Evolutionary conservation across 2,329 filamentous ascomycete species (phyloP).

Genomic region (Claviceps sp.): DNA sequence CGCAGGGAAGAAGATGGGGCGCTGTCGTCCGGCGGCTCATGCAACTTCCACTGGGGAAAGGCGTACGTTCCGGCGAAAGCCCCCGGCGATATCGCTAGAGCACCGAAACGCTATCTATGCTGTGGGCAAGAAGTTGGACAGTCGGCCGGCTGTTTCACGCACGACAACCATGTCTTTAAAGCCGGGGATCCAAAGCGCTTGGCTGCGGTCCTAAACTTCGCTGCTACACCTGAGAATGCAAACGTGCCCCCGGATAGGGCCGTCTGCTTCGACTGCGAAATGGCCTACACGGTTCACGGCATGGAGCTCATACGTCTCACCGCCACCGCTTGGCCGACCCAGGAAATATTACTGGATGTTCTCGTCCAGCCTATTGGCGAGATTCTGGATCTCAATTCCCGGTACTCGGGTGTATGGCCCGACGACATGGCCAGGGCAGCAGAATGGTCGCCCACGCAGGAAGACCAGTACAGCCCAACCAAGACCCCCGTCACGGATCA

Average conservation of each 20-base stretch:
- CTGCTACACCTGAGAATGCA: conserved; percentile 57
- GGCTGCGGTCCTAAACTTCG: conserved; percentile 67
- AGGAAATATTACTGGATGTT: conserved; percentile 64
- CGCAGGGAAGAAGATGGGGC: conserved; percentile 64
- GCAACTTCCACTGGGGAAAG: conserved; percentile 70
- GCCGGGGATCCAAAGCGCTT: conserved; percentile 62
- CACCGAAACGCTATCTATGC: conserved; percentile 58
- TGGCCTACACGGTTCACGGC: conserved; percentile 85
- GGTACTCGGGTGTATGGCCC: conserved; percentile 75
- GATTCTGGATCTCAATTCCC: conserved; percentile 79
- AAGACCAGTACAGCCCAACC: conserved; percentile 1
- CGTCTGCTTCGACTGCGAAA: conserved; percentile 89
- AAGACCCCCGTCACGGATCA: no score
- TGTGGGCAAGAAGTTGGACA: conserved; percentile 65
- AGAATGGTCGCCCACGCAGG: conserved; percentile 28
- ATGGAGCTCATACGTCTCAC: conserved; percentile 85
- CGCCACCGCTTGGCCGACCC: conserved; percentile 73
- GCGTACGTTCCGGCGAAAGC: conserved; percentile 44
- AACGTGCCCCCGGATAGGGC: conserved; percentile 40
- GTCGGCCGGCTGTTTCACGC: conserved; percentile 58
- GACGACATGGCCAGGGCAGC: conserved; percentile 61
- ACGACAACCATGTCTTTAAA: conserved; percentile 76
- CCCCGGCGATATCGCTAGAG: conserved; percentile 41
- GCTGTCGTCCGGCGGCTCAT: conserved; percentile 63
- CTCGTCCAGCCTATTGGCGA: conserved; percentile 75